Base-by-base conservation (phyloP, 2,329 filamentous ascomycete species). In the Arthrinium phaeospermum region DNA sequence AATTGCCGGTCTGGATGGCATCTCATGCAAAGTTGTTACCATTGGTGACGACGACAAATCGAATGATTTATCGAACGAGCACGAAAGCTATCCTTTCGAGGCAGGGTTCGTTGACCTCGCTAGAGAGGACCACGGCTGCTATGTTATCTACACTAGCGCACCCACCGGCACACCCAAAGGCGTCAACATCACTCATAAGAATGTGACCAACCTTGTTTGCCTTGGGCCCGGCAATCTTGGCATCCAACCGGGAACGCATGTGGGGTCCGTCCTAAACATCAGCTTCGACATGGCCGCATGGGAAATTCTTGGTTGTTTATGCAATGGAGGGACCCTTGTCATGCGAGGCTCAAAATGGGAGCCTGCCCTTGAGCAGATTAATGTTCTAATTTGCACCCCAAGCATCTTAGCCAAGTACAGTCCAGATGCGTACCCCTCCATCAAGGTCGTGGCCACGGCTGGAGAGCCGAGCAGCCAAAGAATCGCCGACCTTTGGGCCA, bases 281-380 rank as follows among this genome's bases (percentile, higher is more conserved):
- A 87, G 86, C 61, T 91, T 91, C 74, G 89, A 91, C 74, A 90
- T 91, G 88, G 89, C 87, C 30, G 88, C 88, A 16, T 91, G 89
- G 89, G 89, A 91, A 74, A 87, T 90, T n/a, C 83, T 91, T 12
- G 85, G 83, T 0, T 86, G 85, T 70, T 79, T 90, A 34, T 88
- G 88, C 80, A 90, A 90, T 68, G 88, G 88, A 27, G 88, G 88
- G 6, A 90, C 87, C 4, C 80, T 90, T 64, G 81, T 88, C 67
- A 81, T 90, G 57, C 82, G 89, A 64, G 87, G 85, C 1, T 84
- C 85, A 2, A 79, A 83, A 67, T 90, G 87, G 88, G 79, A 83
- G 51, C 79, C 82, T 4, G 84, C 85, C 10, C 79, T 90, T 5
- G 75, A 77, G 61, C 80, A 87, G 76, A 86, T 89, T 73, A 79